Evolutionary conservation across 2,329 filamentous ascomycete genomes (phyloP).

Genomic region (Claviceps paspali): DNA sequence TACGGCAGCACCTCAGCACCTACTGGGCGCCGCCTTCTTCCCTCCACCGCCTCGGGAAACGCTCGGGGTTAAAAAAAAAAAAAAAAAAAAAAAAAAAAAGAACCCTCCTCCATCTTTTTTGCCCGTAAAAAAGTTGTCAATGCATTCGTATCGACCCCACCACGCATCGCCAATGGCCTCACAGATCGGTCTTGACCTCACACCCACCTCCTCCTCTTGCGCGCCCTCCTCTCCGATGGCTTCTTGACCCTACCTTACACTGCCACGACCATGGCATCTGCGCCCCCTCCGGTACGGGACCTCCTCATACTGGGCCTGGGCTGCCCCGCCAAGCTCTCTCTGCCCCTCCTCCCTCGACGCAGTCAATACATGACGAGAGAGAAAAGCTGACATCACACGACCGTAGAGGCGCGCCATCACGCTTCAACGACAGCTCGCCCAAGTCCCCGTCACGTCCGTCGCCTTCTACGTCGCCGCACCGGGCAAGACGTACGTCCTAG

Average conservation of each 20-base stretch:
- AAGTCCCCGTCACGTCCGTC: conserved; percentile 45
- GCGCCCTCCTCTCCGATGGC: not conserved
- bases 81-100: too few relatives aligned
- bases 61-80: not conserved
- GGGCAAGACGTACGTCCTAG: conserved; percentile 30
- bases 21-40: too few relatives aligned
- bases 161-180: not conserved
- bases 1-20: too few relatives aligned
- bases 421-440: conserved; percentile 22
- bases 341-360: not conserved
- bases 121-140: not conserved
- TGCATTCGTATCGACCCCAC: not conserved
- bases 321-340: conserved; percentile 1
- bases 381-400: not conserved
- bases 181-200: too few relatives aligned
- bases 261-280: not conserved
- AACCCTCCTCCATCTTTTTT: too few relatives aligned
- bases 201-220: too few relatives aligned
- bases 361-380: not conserved
- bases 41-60: too few relatives aligned
- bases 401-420: conserved; percentile 1
- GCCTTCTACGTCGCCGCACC: conserved; percentile 28
- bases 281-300: not conserved
- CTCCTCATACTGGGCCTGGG: not conserved
- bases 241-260: not conserved